Conservation (phyloP, 148 eudicot genomes). For the Selenicereus undatus region DNA sequence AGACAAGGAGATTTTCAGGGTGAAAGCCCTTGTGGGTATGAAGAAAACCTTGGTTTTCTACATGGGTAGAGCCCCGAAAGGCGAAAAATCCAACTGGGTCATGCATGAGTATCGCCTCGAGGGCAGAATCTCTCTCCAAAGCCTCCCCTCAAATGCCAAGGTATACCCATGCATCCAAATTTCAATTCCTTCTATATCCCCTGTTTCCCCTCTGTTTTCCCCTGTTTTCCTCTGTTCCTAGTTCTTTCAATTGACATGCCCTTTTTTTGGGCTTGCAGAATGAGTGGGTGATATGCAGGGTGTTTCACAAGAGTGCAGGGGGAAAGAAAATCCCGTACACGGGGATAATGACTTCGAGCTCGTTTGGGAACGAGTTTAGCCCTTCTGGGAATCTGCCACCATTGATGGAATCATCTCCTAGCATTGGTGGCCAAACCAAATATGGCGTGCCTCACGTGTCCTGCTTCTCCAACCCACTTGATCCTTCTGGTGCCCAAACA, state of each 20-base stretch:
- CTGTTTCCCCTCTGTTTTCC: constrained; percentile 18
- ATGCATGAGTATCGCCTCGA: constrained; percentile 58
- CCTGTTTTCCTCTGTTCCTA: background rate
- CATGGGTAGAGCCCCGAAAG: constrained; percentile 58
- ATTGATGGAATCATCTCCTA: constrained; percentile 43
- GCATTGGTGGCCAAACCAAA: constrained; percentile 12
- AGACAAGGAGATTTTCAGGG: constrained; percentile 55
- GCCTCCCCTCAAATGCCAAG: constrained; percentile 31
- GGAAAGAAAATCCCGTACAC: constrained; percentile 40
- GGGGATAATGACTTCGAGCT: constrained; percentile 14
- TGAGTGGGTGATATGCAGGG: constrained; percentile 69
- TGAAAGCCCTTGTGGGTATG: constrained; percentile 52
- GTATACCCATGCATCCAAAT: background rate
- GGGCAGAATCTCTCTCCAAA: constrained; percentile 35
- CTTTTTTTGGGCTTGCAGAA: constrained; percentile 30
- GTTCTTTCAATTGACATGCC: background rate
- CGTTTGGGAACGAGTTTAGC: constrained; percentile 22
- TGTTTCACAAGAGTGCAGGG: constrained; percentile 46
- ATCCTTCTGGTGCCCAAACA: constrained; percentile 22
- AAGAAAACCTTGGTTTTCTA: constrained; percentile 67
- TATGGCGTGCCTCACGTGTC: constrained; percentile 45
- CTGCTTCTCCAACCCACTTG: constrained; percentile 85
- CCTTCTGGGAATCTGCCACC: constrained; percentile 44
- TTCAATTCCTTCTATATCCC: constrained; percentile 5
- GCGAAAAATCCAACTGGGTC: constrained; percentile 61